phyloP scores from a whole-genome alignment of 441 rosid genomes.

The Arabidopsis hybrid region DNA sequence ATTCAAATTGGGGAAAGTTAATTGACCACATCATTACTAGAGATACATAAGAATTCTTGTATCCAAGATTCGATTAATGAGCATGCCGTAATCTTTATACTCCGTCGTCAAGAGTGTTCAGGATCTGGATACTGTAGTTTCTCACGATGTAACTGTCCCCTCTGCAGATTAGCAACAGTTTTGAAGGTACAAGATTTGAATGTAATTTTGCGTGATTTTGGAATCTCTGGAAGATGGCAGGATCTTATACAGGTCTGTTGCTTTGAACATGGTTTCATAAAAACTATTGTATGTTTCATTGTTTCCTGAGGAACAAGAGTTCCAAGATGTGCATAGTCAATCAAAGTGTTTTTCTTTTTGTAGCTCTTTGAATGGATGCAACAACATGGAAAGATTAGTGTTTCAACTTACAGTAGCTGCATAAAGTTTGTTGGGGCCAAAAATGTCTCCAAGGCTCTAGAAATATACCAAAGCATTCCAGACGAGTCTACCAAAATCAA shows the following conservation, averaged over 20 bases:
- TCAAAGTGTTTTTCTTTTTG: constrained; percentile 22
- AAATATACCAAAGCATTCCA: constrained; percentile 65
- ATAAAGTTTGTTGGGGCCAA: constrained; percentile 71
- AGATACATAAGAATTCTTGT: not conserved
- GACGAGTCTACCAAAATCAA: constrained; percentile 70
- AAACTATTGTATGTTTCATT: not conserved
- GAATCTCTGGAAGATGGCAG: constrained; percentile 66
- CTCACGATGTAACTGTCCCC: not conserved
- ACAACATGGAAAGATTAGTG: constrained; percentile 67
- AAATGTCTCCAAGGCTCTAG: constrained; percentile 71
- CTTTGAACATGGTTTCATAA: constrained; percentile 15
- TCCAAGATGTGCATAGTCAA: not conserved
- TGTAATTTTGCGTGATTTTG: constrained; percentile 73
- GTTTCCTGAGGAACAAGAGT: not conserved
- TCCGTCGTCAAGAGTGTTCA: not conserved
- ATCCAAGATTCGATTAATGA: not conserved
- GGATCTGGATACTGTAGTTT: not conserved
- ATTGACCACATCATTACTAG: not conserved
- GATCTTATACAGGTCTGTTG: constrained; percentile 74
- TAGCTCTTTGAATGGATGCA: constrained; percentile 97
- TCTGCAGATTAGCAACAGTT: constrained; percentile 57
- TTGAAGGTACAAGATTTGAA: constrained; percentile 88
- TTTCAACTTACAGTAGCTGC: constrained; percentile 76
- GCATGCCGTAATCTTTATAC: not conserved
- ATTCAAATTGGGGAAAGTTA: not conserved